Conservation (phyloP, 1,284 basidiomycete species). For the Vanrija sp. region DNA sequence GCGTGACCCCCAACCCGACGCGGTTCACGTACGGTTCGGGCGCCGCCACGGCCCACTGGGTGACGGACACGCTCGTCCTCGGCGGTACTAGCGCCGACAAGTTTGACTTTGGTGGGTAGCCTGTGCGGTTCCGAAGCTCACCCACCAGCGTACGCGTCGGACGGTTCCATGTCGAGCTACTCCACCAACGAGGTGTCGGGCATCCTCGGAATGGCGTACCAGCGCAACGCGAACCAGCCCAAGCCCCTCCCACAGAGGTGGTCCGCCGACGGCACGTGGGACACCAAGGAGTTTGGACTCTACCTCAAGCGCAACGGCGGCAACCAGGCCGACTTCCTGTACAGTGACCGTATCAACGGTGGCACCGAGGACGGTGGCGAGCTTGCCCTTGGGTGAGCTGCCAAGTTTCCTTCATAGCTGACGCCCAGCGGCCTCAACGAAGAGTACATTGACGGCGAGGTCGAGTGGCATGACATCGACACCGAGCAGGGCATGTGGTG, state of each 20-base stretch:
- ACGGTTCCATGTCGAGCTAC: neutral
- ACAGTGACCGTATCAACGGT: too few species aligned
- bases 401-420: too few species aligned
- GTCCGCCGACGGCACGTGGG: conserved; percentile 58
- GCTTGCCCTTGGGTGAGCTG: too few species aligned
- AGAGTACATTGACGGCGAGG: too few species aligned
- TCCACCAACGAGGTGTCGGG: neutral
- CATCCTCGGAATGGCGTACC: too few species aligned
- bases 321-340: too few species aligned
- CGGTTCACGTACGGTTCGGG: conserved; percentile 65
- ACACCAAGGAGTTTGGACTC: conserved; percentile 67
- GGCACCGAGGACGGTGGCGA: too few species aligned
- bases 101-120: conserved; percentile 55
- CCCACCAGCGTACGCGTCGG: neutral
- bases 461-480: too few species aligned
- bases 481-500: neutral
- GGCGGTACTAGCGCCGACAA: conserved; percentile 67
- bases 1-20: conserved; percentile 58
- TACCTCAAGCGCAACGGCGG: conserved; percentile 59
- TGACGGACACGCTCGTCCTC: conserved; percentile 66
- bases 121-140: neutral
- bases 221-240: conserved; percentile 17
- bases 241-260: neutral
- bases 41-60: conserved; percentile 63
- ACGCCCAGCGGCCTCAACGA: too few species aligned